Base-by-base conservation (phyloP, 2,329 filamentous ascomycete genomes). In the Botryotinia convoluta region DNA sequence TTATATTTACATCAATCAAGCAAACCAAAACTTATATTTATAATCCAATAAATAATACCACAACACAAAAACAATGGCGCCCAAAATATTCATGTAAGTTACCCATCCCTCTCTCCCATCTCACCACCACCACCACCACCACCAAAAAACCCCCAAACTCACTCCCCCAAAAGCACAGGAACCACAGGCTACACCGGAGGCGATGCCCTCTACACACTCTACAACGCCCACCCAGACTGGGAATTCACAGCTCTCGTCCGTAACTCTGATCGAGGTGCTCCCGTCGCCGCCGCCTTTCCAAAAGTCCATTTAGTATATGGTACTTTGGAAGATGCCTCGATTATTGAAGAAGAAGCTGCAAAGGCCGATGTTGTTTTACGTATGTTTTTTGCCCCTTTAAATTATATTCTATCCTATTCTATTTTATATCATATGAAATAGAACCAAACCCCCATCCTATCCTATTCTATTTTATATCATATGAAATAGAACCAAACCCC, bases 271-370 rank as follows among this genome's bases (percentile, higher is more conserved):
- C 85, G 84, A 77, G 86, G 84, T 44, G 84, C 84, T 22, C 81
- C 80, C 71, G 81, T 87, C 20, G 83, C 83, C 4, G 79, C 82
- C 22, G 79, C 82, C 18, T 89, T 85, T 73, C 82, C 87, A 4
- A 84, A 82, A 9, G 80, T 86, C 69, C 82, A 82, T 22, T 81
- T 88, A n/a, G 85, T 88, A 1, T 85, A 87, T 72, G 87, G 87
- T 39, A 82, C 83, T 65, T 82, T 87, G 4, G 84, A 87, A 61
- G 82, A 83, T 73, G 78, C 80, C 3, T 79, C 82, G 0, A 71
- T 87, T 5, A 75, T 88, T 1, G 81, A 85, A 45, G 79, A 82
- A 45, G 85, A 86, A 83, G 84, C 70, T 35, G 79, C 81, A 0
- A 82, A 82, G 68, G 85, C 86, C 4, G 84, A 88, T 78, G 84